A percentile compares a stretch with the other conserved stretches of the same genome.
phyloP scores from a whole-genome alignment of 83 land plant genomes.

The Picea engelmannii region DNA sequence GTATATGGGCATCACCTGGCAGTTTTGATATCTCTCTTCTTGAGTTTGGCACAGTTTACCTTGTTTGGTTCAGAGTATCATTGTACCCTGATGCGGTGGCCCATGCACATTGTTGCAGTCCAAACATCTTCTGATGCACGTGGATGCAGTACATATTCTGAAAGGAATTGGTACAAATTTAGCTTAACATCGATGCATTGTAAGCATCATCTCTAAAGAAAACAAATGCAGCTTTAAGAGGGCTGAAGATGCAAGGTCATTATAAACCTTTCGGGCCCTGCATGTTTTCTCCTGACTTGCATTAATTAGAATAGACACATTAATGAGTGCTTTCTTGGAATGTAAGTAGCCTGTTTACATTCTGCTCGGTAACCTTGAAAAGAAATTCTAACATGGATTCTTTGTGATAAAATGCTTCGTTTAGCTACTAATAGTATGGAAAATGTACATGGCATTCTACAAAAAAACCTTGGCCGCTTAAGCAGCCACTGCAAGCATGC shows the following conservation, averaged over 20 bases:
- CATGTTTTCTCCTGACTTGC: neutral
- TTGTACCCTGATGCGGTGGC: neutral
- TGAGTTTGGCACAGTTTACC: constrained; percentile 67
- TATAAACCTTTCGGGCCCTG: neutral
- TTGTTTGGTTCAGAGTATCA: constrained; percentile 22
- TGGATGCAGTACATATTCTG: neutral
- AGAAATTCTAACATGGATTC: too few relatives aligned
- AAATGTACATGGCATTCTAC: too few relatives aligned
- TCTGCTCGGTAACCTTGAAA: too few relatives aligned
- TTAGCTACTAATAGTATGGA: too few relatives aligned
- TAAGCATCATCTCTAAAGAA: neutral
- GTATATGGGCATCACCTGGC: constrained; percentile 13
- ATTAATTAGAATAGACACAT: constrained; percentile 6
- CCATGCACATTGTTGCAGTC: neutral
- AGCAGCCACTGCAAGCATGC: too few relatives aligned
- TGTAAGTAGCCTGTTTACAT: neutral
- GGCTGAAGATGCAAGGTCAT: neutral
- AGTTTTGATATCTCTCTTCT: constrained; percentile 54
- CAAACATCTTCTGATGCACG: neutral
- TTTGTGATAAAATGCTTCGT: too few relatives aligned
- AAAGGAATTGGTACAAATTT: too few relatives aligned
- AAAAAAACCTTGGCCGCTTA: too few relatives aligned
- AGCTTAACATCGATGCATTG: neutral
- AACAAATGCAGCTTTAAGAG: neutral
- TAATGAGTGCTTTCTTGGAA: neutral